A percentile compares a stretch with the other conserved stretches of the same genome.
These are phyloP conservation scores for Hypoxylon sp. DNA, from an alignment of 2,329 filamentous ascomycete species.

Conservation along the genomic window DNA sequence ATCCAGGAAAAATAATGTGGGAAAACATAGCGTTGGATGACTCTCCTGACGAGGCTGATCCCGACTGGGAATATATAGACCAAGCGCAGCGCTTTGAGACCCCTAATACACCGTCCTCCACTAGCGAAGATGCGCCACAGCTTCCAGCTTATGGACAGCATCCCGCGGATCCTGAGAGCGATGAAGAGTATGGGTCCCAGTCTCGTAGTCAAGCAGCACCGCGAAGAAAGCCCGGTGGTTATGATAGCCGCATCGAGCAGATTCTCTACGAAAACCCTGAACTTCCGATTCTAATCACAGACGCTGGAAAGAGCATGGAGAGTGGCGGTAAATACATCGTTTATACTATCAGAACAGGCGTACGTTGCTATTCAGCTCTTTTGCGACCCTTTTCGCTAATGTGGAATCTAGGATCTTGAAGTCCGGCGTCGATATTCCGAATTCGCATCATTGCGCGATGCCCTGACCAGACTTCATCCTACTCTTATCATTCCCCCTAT, in stretches of 20 bases:
- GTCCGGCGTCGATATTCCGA: slow-evolving; percentile 96
- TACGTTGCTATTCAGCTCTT: slow-evolving; percentile 60
- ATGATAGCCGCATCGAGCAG: slow-evolving; percentile 96
- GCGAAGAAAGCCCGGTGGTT: slow-evolving; percentile 84
- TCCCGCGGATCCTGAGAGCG: slow-evolving; percentile 60
- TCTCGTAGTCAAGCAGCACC: slow-evolving; percentile 61
- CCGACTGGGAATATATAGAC: slow-evolving; percentile 62
- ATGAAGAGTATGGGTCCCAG: slow-evolving; percentile 61
- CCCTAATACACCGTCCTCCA: slow-evolving; percentile 78
- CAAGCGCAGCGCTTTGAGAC: slow-evolving; percentile 68
- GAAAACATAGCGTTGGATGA: slow-evolving; percentile 55
- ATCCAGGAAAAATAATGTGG: slow-evolving; percentile 53
- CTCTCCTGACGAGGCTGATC: slow-evolving; percentile 57
- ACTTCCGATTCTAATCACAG: slow-evolving; percentile 89
- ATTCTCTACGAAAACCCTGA: slow-evolving; percentile 96
- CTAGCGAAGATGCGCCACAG: slow-evolving; percentile 73
- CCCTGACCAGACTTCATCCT: slow-evolving; percentile 90
- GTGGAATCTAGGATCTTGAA: slow-evolving; percentile 80
- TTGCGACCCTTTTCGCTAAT: slow-evolving; percentile 23
- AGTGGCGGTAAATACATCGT: slow-evolving; percentile 94
- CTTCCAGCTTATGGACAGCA: slow-evolving; percentile 50
- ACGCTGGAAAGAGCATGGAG: slow-evolving; percentile 95
- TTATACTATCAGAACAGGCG: slow-evolving; percentile 95
- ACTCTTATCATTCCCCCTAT: slow-evolving; percentile 97
- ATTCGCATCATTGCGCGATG: slow-evolving; percentile 90